Evolutionary conservation across 140 eudicot genomes (phyloP).

Genomic region (Ambrosia hybrid): DNA sequence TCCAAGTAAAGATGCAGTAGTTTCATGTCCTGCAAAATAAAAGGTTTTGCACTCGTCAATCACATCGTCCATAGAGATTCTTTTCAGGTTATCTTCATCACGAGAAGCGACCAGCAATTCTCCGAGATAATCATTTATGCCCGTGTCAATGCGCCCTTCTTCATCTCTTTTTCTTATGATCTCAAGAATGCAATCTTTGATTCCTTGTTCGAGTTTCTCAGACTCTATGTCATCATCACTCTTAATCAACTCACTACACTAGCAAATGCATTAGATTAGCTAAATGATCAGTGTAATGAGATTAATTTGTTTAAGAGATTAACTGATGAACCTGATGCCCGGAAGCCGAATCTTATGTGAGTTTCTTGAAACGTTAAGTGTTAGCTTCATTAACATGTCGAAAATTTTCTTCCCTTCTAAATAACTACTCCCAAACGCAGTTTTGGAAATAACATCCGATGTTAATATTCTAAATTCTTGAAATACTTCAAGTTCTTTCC

Average conservation of each 20-base stretch:
- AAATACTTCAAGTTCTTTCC: constrained; percentile 53
- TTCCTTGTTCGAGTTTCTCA: constrained; percentile 52
- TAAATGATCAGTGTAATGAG: neutral
- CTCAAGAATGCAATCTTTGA: constrained; percentile 39
- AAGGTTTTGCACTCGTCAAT: constrained; percentile 54
- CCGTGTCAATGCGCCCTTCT: neutral
- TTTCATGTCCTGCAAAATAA: constrained; percentile 57
- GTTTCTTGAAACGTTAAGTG: constrained; percentile 35
- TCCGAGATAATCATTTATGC: constrained; percentile 41
- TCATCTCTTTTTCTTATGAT: constrained; percentile 43
- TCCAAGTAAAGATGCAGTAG: constrained; percentile 51
- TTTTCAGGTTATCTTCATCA: constrained; percentile 32
- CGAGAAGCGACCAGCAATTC: constrained; percentile 30
- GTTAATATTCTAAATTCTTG: constrained; percentile 48
- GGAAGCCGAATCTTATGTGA: constrained; percentile 40
- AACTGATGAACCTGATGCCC: constrained; percentile 29
- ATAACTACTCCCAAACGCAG: constrained; percentile 57
- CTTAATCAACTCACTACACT: constrained; percentile 29
- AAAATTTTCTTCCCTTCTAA: constrained; percentile 49
- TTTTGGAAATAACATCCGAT: constrained; percentile 50
- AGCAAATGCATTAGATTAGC: neutral
- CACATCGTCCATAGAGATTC: constrained; percentile 37
- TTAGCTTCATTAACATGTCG: constrained; percentile 45
- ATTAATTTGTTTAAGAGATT: neutral
- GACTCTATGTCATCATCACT: constrained; percentile 42